These are phyloP conservation scores for Pseudogymnoascus sp. DNA, from an alignment of 2,329 filamentous ascomycete species.

Conservation along the genomic window DNA sequence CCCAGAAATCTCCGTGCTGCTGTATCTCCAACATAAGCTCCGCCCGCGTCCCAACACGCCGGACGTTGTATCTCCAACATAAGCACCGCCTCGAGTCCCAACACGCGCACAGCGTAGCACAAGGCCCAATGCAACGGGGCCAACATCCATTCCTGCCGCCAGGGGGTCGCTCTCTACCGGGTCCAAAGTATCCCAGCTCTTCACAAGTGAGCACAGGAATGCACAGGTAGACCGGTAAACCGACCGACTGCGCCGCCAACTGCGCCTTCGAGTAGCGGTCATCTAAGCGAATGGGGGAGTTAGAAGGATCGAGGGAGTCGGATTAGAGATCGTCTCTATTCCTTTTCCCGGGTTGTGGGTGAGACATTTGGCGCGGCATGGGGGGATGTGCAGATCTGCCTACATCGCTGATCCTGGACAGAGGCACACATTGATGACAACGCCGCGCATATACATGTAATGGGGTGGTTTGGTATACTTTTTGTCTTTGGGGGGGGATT, in stretches of 20 bases:
- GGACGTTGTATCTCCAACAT: not conserved
- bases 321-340: not conserved
- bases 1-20: not conserved
- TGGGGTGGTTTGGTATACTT: not conserved
- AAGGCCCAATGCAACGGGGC: not conserved
- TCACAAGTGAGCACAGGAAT: too few species aligned
- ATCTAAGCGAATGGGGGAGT: too few species aligned
- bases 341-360: not conserved
- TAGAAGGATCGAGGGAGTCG: not conserved
- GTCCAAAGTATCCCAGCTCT: too few species aligned
- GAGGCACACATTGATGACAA: not conserved
- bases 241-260: not conserved
- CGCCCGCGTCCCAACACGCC: not conserved
- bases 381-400: constrained; percentile 1
- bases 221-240: not conserved
- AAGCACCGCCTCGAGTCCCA: not conserved
- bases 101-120: not conserved
- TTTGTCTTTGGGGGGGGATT: not conserved
- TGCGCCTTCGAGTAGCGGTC: not conserved
- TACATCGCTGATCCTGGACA: not conserved
- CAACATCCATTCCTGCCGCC: not conserved
- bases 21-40: not conserved
- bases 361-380: not conserved
- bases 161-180: not conserved
- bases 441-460: not conserved